Conservation (phyloP, 2,329 filamentous ascomycete genomes). For the Fusarium lateritium region DNA sequence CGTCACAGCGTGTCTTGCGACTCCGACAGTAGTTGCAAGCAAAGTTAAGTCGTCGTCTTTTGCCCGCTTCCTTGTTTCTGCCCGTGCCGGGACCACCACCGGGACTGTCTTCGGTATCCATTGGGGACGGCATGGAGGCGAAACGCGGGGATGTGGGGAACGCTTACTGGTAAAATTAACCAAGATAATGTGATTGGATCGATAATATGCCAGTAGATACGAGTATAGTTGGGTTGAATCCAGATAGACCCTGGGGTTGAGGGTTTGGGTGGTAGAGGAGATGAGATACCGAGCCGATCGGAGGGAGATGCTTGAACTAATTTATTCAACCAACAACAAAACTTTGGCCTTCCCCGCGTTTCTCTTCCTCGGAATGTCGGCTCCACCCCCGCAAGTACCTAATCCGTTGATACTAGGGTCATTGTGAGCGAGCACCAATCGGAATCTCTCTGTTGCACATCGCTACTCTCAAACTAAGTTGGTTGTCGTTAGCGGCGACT, state of each 20-base stretch:
- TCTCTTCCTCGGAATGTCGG: conserved; percentile 15
- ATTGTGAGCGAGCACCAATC: neutral
- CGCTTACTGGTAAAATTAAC: neutral
- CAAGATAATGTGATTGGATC: neutral
- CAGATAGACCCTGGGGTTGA: neutral
- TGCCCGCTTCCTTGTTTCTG: conserved; percentile 1
- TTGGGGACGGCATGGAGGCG: conserved; percentile 18
- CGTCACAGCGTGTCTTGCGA: conserved; percentile 18
- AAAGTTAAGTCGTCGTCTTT: conserved; percentile 23
- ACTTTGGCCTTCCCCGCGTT: conserved; percentile 10
- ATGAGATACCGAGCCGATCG: conserved; percentile 28
- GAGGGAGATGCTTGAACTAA: neutral
- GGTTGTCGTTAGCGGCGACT: neutral
- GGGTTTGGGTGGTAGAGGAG: neutral
- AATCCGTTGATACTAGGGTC: neutral
- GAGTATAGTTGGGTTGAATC: neutral
- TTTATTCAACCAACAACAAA: conserved; percentile 5
- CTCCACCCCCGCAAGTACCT: conserved; percentile 26
- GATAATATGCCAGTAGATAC: neutral
- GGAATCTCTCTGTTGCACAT: conserved; percentile 8
- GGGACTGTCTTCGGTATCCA: conserved; percentile 24
- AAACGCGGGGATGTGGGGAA: conserved; percentile 15
- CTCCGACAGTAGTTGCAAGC: conserved; percentile 25
- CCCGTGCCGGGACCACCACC: neutral
- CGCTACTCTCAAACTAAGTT: neutral